A percentile compares a stretch with the other conserved stretches of the same genome.
Conservation (phyloP, 345 rosid species). For the Laguncularia racemosa region DNA sequence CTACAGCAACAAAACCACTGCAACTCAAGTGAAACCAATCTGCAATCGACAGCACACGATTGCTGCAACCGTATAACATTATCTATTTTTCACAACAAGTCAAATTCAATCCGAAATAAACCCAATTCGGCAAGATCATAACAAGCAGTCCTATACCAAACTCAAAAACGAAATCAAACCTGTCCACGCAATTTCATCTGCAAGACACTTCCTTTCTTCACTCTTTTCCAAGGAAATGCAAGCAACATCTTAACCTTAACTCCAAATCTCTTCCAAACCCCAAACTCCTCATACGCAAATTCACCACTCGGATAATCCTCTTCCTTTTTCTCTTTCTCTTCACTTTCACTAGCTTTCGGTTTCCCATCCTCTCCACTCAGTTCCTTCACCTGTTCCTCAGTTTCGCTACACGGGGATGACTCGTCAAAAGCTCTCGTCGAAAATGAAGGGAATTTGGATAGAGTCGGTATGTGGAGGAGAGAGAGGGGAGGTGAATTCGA, state of each 20-base stretch:
- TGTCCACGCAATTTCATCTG: slow-evolving; percentile 90
- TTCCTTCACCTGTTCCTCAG: slow-evolving; percentile 11
- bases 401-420: slow-evolving; percentile 37
- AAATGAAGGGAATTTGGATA: slow-evolving; percentile 9
- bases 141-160: neutral
- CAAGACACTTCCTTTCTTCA: slow-evolving; percentile 76
- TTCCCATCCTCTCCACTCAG: slow-evolving; percentile 8
- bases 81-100: too few species aligned
- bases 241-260: slow-evolving; percentile 68
- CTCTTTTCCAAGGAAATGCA: slow-evolving; percentile 87
- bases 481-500: slow-evolving; percentile 4
- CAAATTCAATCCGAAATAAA: too few species aligned
- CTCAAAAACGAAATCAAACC: slow-evolving; percentile 26
- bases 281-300: slow-evolving; percentile 38
- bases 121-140: too few species aligned
- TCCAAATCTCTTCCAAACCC: slow-evolving; percentile 50
- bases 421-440: slow-evolving; percentile 63
- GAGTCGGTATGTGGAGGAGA: slow-evolving; percentile 20
- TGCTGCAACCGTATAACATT: too few species aligned
- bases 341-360: too few species aligned
- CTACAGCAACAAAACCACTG: too few species aligned
- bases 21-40: too few species aligned
- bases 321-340: neutral
- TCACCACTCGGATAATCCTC: slow-evolving; percentile 77
- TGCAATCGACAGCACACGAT: too few species aligned